These are phyloP conservation scores for Trypanosoma lewisi DNA, from an alignment of 208 protist genomes.

Conservation along the genomic window DNA sequence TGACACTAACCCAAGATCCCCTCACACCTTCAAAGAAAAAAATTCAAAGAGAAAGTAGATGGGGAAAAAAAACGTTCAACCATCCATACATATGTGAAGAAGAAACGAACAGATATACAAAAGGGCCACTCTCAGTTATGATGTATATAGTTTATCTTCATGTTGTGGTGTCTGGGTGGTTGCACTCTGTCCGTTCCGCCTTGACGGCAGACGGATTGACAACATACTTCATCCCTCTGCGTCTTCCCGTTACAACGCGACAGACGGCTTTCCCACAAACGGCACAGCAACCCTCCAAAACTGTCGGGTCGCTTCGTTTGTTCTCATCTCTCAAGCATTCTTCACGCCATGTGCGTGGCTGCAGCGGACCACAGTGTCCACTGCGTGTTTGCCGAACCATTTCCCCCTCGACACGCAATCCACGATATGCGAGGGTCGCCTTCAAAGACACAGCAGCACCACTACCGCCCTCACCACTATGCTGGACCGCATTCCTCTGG, in stretches of 20 bases:
- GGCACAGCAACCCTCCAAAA: slow-evolving; percentile 49
- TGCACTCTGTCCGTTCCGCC: neutral
- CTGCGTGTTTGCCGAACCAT: slow-evolving; percentile 27
- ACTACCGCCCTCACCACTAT: slow-evolving; percentile 19
- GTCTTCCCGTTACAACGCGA: slow-evolving; percentile 34
- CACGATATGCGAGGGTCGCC: slow-evolving; percentile 30
- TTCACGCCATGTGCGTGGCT: slow-evolving; percentile 47
- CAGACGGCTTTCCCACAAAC: slow-evolving; percentile 48
- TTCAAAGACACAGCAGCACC: too few species aligned
- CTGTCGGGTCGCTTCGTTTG: slow-evolving; percentile 40
- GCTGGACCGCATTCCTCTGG: slow-evolving; percentile 22
- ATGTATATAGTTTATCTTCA: neutral
- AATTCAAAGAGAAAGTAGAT: neutral
- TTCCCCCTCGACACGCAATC: slow-evolving; percentile 55
- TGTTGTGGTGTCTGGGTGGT: neutral
- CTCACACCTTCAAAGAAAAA: too few species aligned
- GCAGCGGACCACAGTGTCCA: slow-evolving; percentile 8
- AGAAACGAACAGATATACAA: too few species aligned
- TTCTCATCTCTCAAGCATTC: slow-evolving; percentile 61
- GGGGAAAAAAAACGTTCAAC: too few species aligned
- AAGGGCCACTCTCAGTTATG: too few species aligned
- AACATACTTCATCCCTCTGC: slow-evolving; percentile 26
- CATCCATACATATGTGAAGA: too few species aligned
- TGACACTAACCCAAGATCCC: too few species aligned
- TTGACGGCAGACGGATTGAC: slow-evolving; percentile 26